Base-by-base conservation (phyloP, 371 early-diverging fungal species). In the Rhizopus stolonifer region DNA sequence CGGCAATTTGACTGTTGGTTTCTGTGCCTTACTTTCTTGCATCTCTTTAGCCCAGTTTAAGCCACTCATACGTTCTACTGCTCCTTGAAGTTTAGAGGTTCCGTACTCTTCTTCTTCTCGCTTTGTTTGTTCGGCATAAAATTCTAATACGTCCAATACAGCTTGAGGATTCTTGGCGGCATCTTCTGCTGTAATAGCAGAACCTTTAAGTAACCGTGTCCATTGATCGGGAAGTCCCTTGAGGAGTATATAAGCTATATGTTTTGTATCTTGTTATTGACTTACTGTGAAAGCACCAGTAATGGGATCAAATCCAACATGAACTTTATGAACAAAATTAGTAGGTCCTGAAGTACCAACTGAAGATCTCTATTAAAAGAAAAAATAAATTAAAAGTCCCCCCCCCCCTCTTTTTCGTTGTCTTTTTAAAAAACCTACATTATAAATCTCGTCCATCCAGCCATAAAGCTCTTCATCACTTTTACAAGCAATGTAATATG, bases 401-500 rank as follows among this genome's bases (percentile, higher is more conserved):
- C 31, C 10, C 31, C 10, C 31, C 31, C 2, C 3, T 44, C 9
- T 44, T 26, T 22, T 26, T n/a, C n/a, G n/a, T n/a, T n/a, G n/a
- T n/a, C n/a, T 33, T 18, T 25, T 25, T 36, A 9, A 34, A 47
- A 7, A 1, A 34, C 63, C 52, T 70, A 87, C 86, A 71, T 82
- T 85, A 72, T 95, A 95, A 62, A 96, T 88, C 54, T 90, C 91
- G 64, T 96, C 96, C 84, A 95, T 90, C 97, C 96, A 96, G 25
- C 91, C 86, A 67, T 97, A 97, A 24, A 97, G 77, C 56, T 97
- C 96, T 58, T 93, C 93, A 69, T 97, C 97, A 71, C 82, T 91
- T 70, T 85, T 88, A 72, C 92, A 92, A 17, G 91, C 81, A 33
- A 97, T 69, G 69, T 82, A 92, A 65, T 89, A 93, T 36, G 87